These are phyloP conservation scores for Ogataea degrootiae DNA, from an alignment of 805 yeast genomes.

Conservation along the genomic window DNA sequence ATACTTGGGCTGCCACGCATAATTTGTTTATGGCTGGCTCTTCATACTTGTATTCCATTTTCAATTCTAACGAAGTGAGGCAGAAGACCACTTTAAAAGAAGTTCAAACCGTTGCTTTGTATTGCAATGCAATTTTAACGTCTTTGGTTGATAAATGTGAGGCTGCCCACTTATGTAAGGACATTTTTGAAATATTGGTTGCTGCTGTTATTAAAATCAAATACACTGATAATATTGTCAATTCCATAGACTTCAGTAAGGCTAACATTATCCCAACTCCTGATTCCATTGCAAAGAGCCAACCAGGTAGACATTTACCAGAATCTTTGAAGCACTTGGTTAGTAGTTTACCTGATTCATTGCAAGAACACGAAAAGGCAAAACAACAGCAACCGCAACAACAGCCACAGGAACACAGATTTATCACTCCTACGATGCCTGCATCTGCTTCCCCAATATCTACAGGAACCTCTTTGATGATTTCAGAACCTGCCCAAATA, in stretches of 20 bases:
- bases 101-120: constrained; percentile 43
- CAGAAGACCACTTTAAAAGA: constrained; percentile 40
- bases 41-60: constrained; percentile 72
- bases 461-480: background rate
- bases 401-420: background rate
- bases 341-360: constrained; percentile 27
- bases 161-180: constrained; percentile 69
- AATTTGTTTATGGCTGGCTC: constrained; percentile 87
- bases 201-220: constrained; percentile 65
- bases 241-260: constrained; percentile 21
- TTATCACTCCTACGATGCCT: background rate
- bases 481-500: background rate
- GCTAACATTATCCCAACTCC: constrained; percentile 21
- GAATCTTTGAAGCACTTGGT: constrained; percentile 37
- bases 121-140: constrained; percentile 53
- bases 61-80: constrained; percentile 57
- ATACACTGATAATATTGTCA: constrained; percentile 33
- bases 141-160: constrained; percentile 68
- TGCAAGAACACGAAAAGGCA: constrained; percentile 10
- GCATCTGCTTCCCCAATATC: background rate
- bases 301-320: constrained; percentile 34
- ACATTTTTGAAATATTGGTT: constrained; percentile 64
- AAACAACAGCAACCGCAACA: background rate
- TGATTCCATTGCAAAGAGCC: constrained; percentile 25
- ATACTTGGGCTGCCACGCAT: constrained; percentile 92